Evolutionary conservation across 371 early-diverging fungal genomes (phyloP).

Genomic region (Syncephalastrum sp.): DNA sequence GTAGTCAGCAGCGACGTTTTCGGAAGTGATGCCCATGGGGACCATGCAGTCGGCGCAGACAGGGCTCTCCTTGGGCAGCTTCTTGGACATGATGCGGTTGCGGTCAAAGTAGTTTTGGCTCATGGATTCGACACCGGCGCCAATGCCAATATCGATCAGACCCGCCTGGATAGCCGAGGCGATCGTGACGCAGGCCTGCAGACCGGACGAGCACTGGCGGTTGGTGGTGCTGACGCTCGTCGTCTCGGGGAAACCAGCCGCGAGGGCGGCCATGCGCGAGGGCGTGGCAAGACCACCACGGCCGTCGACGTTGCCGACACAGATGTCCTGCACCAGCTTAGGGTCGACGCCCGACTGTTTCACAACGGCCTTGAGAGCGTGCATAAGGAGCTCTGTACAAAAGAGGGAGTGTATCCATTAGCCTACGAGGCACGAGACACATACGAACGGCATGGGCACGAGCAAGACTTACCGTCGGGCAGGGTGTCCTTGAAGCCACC

Average conservation of each 20-base stretch:
- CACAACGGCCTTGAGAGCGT: slow-evolving; percentile 78
- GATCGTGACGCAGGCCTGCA: slow-evolving; percentile 91
- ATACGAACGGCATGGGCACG: too few species aligned
- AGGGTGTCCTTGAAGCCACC: slow-evolving; percentile 92
- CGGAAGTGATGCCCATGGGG: slow-evolving; percentile 94
- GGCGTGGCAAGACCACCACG: slow-evolving; percentile 92
- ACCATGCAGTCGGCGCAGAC: slow-evolving; percentile 81
- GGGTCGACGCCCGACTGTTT: slow-evolving; percentile 86
- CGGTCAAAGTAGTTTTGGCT: slow-evolving; percentile 78
- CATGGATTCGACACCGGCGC: slow-evolving; percentile 99
- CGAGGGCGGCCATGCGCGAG: slow-evolving; percentile 93
- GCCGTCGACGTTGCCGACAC: slow-evolving; percentile 92
- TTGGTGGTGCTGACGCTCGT: slow-evolving; percentile 86
- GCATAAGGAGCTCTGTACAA: slow-evolving; percentile 71
- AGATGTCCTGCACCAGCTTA: slow-evolving; percentile 86
- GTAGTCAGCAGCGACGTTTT: slow-evolving; percentile 92
- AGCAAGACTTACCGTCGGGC: slow-evolving; percentile 41
- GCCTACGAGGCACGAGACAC: too few species aligned
- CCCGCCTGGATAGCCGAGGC: slow-evolving; percentile 90
- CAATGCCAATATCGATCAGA: slow-evolving; percentile 94
- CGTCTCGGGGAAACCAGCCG: slow-evolving; percentile 91
- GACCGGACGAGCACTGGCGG: slow-evolving; percentile 96
- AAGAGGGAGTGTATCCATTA: too few species aligned
- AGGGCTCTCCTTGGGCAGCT: slow-evolving; percentile 58
- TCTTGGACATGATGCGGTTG: slow-evolving; percentile 50